phyloP scores from a whole-genome alignment of 495 filamentous ascomycete genomes.

The Neurospora pannonica region DNA sequence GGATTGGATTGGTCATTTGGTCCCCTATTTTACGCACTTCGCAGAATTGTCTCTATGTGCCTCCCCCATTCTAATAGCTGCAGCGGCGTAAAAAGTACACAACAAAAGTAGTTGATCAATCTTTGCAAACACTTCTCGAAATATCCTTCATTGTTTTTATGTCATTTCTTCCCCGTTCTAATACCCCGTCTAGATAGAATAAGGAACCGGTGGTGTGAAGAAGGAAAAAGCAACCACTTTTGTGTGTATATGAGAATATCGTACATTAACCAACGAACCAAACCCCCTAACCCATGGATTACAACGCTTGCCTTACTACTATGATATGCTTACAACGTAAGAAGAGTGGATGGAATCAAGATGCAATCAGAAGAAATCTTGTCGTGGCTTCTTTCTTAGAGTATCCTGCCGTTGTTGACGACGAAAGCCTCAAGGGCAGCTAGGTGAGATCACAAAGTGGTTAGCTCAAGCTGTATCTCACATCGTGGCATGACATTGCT shows the following conservation, averaged over 20 bases:
- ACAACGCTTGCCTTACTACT: neutral
- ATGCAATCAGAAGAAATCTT: constrained; percentile 4
- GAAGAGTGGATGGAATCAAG: neutral
- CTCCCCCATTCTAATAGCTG: neutral
- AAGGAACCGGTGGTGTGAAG: neutral
- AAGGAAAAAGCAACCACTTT: neutral
- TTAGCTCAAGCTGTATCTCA: neutral
- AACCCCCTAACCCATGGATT: neutral
- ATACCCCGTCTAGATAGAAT: neutral
- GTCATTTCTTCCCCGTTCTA: neutral
- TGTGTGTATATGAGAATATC: neutral
- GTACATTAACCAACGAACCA: neutral
- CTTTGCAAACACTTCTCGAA: neutral
- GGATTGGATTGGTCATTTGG: constrained; percentile 4
- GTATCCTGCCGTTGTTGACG: constrained; percentile 69
- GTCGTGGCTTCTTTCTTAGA: constrained; percentile 8
- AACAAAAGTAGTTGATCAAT: neutral
- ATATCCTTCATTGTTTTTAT: neutral
- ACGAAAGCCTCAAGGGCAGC: constrained; percentile 83
- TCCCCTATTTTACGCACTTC: neutral
- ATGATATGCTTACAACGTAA: neutral
- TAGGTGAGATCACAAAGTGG: constrained; percentile 13
- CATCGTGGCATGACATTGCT: neutral
- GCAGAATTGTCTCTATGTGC: neutral
- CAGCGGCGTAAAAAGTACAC: neutral